A percentile compares a stretch with the other conserved stretches of the same genome.
Conservation (phyloP, 2,329 filamentous ascomycete genomes). For the Myotisia sp. region DNA sequence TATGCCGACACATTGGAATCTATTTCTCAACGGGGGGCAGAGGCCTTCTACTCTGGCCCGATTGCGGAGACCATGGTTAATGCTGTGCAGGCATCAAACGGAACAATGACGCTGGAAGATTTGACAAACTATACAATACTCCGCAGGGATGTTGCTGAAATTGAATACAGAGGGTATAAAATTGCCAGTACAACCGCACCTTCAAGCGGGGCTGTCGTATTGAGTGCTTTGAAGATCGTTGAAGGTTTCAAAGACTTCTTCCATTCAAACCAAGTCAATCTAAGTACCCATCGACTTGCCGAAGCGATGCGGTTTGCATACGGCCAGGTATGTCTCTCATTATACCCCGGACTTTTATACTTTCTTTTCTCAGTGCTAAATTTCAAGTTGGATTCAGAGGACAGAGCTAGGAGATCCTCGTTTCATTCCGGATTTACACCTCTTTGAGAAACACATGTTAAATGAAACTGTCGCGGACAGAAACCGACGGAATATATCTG, state of each 20-base stretch:
- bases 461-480: slow-evolving; percentile 42
- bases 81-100: slow-evolving; percentile 53
- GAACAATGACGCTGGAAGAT: slow-evolving; percentile 75
- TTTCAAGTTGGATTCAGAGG: slow-evolving; percentile 34
- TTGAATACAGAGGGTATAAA: slow-evolving; percentile 55
- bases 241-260: slow-evolving; percentile 59
- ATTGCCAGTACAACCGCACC: slow-evolving; percentile 56
- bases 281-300: slow-evolving; percentile 68
- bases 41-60: slow-evolving; percentile 59
- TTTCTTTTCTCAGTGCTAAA: neutral
- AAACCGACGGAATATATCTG: slow-evolving; percentile 54
- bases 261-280: slow-evolving; percentile 41
- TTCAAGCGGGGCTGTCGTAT: slow-evolving; percentile 59
- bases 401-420: slow-evolving; percentile 69
- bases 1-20: slow-evolving; percentile 67
- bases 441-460: slow-evolving; percentile 56
- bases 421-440: slow-evolving; percentile 50
- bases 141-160: slow-evolving; percentile 47
- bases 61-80: slow-evolving; percentile 61
- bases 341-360: neutral
- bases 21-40: slow-evolving; percentile 58
- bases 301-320: slow-evolving; percentile 88
- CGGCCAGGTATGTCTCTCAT: slow-evolving; percentile 34
- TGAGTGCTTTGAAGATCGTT: slow-evolving; percentile 68
- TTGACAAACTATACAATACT: slow-evolving; percentile 58